These are phyloP conservation scores for Trichomonascus vanleenenianus DNA, from an alignment of 805 yeast genomes.

Conservation along the genomic window DNA sequence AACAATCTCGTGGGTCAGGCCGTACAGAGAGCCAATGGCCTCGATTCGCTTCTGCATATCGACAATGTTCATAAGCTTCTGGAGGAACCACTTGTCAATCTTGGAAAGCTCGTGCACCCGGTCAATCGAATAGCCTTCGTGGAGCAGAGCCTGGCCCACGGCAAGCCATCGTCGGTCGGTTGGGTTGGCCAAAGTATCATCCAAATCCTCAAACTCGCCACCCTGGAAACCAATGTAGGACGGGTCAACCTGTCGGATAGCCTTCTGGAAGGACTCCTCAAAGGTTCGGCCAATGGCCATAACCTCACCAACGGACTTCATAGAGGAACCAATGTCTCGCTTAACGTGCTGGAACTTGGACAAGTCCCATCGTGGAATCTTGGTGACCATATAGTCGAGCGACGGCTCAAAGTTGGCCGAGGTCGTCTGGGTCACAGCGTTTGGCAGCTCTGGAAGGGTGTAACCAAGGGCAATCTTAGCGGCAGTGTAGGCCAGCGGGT, in stretches of 20 bases:
- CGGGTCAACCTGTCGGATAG: conserved; percentile 93
- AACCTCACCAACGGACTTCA: conserved; percentile 99
- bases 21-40: conserved; percentile 47
- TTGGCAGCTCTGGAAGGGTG: conserved; percentile 90
- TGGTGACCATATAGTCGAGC: conserved; percentile 90
- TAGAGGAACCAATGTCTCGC: conserved; percentile 87
- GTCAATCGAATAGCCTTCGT: conserved; percentile 87
- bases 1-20: conserved; percentile 62
- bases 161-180: conserved; percentile 97
- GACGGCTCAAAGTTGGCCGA: conserved; percentile 97
- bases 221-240: conserved; percentile 89
- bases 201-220: conserved; percentile 62
- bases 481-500: conserved; percentile 97
- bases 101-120: conserved; percentile 84
- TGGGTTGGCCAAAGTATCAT: conserved; percentile 70
- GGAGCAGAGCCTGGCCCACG: conserved; percentile 92
- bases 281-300: conserved; percentile 98
- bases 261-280: conserved; percentile 97
- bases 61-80: conserved; percentile 89
- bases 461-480: conserved; percentile 94
- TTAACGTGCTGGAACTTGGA: conserved; percentile 92
- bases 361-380: conserved; percentile 98
- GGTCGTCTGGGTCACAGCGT: conserved; percentile 93
- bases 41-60: conserved; percentile 79
- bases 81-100: conserved; percentile 92